Conservation (phyloP, 2,329 filamentous ascomycete species). For the Tolypocladium ovalisporum region DNA sequence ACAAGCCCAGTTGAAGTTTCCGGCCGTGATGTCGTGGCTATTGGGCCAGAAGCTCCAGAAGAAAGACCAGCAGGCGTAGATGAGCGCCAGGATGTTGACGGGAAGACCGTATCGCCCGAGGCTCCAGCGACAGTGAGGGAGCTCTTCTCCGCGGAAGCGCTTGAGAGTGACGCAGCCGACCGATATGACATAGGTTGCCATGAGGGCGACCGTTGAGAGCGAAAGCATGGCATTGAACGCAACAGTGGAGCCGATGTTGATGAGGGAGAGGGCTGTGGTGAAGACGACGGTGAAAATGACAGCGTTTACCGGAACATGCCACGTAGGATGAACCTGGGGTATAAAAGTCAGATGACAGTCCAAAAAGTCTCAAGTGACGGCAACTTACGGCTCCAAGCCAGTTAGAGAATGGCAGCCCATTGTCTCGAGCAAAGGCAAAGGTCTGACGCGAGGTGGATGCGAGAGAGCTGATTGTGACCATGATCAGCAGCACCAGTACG, state of each 20-base stretch:
- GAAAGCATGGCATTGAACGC: constrained; percentile 24
- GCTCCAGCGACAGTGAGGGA: constrained; percentile 23
- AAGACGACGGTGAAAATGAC: constrained; percentile 16
- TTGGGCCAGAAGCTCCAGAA: constrained; percentile 9
- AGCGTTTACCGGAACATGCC: constrained; percentile 20
- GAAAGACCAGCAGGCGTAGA: constrained; percentile 11
- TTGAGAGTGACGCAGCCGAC: constrained; percentile 21
- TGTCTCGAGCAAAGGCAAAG: constrained; percentile 22
- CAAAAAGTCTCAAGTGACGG: not conserved
- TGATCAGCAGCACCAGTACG: constrained; percentile 13
- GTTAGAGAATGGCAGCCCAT: constrained; percentile 14
- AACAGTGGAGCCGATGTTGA: constrained; percentile 20
- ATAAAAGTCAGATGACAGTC: not conserved
- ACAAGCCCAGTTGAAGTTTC: constrained; percentile 6
- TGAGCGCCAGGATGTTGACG: constrained; percentile 21
- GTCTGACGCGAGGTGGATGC: constrained; percentile 18
- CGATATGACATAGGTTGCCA: constrained; percentile 21
- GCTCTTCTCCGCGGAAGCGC: constrained; percentile 18
- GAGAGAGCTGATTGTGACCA: constrained; percentile 15
- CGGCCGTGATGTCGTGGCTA: not conserved
- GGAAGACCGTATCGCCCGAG: constrained; percentile 25
- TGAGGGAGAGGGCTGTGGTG: constrained; percentile 18
- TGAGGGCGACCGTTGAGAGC: constrained; percentile 18
- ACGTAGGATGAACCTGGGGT: constrained; percentile 5
- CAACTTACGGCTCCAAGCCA: constrained; percentile 5